Conservation (phyloP, 768 basidiomycete genomes). For the Terana coerulea region DNA sequence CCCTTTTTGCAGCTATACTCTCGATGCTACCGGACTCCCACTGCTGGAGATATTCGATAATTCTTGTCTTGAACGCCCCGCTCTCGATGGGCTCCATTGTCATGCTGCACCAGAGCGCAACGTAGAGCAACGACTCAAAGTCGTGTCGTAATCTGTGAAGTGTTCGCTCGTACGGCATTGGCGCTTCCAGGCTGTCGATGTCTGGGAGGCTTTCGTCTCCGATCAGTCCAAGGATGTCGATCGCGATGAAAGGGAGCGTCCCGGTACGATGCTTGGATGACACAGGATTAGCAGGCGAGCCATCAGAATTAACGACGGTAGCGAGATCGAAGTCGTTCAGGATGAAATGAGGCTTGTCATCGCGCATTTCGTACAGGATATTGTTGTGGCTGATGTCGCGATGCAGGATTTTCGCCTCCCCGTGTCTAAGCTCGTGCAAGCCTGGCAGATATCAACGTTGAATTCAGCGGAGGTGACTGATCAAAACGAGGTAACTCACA, state of each 20-base stretch:
- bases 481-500: not conserved
- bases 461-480: not conserved
- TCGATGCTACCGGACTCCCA: too few species aligned
- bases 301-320: not conserved
- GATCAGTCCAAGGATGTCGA: not conserved
- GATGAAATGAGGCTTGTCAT: not conserved
- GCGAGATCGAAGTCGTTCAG: constrained; percentile 8
- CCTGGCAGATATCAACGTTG: not conserved
- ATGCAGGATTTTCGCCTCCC: constrained; percentile 6
- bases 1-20: too few species aligned
- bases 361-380: not conserved
- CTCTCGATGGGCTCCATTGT: too few species aligned
- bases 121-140: too few species aligned
- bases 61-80: too few species aligned
- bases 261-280: constrained; percentile 8
- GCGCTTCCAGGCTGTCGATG: too few species aligned
- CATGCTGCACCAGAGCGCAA: too few species aligned
- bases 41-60: too few species aligned
- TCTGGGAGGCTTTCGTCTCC: too few species aligned
- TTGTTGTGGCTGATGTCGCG: constrained; percentile 7
- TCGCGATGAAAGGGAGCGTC: constrained; percentile 4
- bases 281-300: not conserved
- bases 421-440: constrained; percentile 7
- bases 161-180: too few species aligned
- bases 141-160: too few species aligned